Conservation (phyloP, 306 rosid genomes). For the Prunus mume region DNA sequence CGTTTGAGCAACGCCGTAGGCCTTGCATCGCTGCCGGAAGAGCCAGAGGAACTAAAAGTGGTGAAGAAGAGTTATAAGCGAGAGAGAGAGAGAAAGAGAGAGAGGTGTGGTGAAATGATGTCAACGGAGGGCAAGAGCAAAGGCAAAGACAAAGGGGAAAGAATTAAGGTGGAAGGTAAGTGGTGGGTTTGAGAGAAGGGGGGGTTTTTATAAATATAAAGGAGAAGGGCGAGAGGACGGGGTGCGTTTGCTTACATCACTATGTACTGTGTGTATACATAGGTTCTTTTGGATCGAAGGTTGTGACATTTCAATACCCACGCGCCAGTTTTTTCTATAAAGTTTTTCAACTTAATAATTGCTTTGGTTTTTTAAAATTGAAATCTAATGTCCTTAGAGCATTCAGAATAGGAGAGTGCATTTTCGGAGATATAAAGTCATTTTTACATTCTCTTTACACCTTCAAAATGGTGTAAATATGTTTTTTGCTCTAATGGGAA, state of each 20-base stretch:
- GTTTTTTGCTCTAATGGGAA: too few relatives aligned
- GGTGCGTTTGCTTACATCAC: constrained; percentile 53
- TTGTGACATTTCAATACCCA: neutral
- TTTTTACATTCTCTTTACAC: too few relatives aligned
- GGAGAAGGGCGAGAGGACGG: neutral
- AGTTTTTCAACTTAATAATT: too few relatives aligned
- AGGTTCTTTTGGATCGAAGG: constrained; percentile 17
- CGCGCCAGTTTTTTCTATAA: neutral
- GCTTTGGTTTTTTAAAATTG: too few relatives aligned
- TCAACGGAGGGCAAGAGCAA: constrained; percentile 29
- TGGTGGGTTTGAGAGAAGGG: neutral
- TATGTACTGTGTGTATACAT: constrained; percentile 25
- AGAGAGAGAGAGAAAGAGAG: neutral
- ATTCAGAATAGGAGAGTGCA: too few relatives aligned
- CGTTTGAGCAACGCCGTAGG: constrained; percentile 62
- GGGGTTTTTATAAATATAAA: constrained; percentile 7
- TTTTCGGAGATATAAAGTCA: too few relatives aligned
- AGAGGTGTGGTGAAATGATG: constrained; percentile 18
- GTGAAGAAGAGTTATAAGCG: neutral
- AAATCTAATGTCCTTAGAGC: too few relatives aligned
- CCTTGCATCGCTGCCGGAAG: constrained; percentile 62
- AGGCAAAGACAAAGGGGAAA: neutral
- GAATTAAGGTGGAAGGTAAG: neutral
- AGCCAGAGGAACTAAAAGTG: neutral
- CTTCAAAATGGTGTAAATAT: too few relatives aligned